Evolutionary conservation across 2,329 filamentous ascomycete species (phyloP).

Genomic region (Dothidotthia symphoricarpi): DNA sequence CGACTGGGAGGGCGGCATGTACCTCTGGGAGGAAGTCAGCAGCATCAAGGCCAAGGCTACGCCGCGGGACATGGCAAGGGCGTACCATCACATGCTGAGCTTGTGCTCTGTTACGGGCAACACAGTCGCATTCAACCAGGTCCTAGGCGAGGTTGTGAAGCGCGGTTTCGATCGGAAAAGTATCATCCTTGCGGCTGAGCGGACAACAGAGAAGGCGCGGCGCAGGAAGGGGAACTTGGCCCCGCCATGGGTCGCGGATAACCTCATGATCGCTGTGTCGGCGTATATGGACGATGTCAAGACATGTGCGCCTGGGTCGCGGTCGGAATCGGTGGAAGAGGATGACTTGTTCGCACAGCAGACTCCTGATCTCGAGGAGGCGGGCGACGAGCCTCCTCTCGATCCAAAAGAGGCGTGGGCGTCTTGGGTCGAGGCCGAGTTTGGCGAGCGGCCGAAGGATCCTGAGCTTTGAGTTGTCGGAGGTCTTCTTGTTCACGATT

Average conservation of each 20-base stretch:
- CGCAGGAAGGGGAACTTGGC: constrained; percentile 15
- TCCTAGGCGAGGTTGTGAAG: constrained; percentile 29
- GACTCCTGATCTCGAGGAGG: no score
- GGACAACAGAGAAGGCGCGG: constrained; percentile 14
- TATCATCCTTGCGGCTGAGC: constrained; percentile 22
- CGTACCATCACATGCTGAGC: constrained; percentile 35
- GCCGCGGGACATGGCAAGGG: constrained; percentile 23
- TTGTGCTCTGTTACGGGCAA: constrained; percentile 34
- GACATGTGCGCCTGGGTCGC: background rate
- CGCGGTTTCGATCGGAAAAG: constrained; percentile 25
- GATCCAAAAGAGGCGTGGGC: constrained; percentile 24
- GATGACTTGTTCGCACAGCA: constrained; percentile 7
- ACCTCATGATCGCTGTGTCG: constrained; percentile 33
- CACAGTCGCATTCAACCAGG: constrained; percentile 33
- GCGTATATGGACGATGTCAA: constrained; percentile 21
- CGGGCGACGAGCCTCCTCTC: constrained; percentile 4
- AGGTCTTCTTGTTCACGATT: background rate
- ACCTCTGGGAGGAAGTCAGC: constrained; percentile 47
- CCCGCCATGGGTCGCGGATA: constrained; percentile 35
- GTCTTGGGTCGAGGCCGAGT: constrained; percentile 30
- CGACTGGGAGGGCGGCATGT: constrained; percentile 38
- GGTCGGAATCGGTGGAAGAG: constrained; percentile 5
- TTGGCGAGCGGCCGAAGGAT: constrained; percentile 24
- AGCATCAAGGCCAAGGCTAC: constrained; percentile 27
- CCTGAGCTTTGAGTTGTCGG: constrained; percentile 12